Evolutionary conservation across 2,329 filamentous ascomycete genomes (phyloP).

Genomic region (Tolypocladium sp.): DNA sequence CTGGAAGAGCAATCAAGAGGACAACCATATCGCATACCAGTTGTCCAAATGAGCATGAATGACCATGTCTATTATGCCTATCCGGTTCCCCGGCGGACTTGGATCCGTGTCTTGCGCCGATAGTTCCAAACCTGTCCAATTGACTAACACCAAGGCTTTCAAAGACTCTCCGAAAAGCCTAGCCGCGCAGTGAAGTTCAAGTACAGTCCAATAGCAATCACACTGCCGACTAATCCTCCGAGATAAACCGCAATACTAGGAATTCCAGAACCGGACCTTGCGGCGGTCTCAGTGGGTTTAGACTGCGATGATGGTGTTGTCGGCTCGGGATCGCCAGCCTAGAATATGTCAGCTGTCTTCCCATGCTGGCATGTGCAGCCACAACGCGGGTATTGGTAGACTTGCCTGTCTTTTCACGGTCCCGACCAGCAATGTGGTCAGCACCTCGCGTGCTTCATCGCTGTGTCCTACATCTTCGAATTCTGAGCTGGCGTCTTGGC

Average conservation of each 20-base stretch:
- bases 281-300: background rate
- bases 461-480: background rate
- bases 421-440: background rate
- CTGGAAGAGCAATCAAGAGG: too few relatives aligned
- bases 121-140: background rate
- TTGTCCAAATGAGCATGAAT: background rate
- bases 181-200: background rate
- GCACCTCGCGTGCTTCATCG: background rate
- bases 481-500: background rate
- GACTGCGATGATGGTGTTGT: background rate
- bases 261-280: background rate
- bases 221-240: background rate
- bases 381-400: background rate
- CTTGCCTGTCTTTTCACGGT: background rate
- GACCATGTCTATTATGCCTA: background rate
- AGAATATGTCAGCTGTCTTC: background rate
- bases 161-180: background rate
- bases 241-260: background rate
- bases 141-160: background rate
- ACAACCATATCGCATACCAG: too few relatives aligned
- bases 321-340: background rate
- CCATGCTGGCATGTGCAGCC: background rate
- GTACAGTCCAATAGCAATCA: background rate
- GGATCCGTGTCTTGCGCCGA: background rate
- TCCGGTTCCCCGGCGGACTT: background rate